phyloP scores from a whole-genome alignment of 495 filamentous ascomycete species.

The Elasticomyces elasticus region DNA sequence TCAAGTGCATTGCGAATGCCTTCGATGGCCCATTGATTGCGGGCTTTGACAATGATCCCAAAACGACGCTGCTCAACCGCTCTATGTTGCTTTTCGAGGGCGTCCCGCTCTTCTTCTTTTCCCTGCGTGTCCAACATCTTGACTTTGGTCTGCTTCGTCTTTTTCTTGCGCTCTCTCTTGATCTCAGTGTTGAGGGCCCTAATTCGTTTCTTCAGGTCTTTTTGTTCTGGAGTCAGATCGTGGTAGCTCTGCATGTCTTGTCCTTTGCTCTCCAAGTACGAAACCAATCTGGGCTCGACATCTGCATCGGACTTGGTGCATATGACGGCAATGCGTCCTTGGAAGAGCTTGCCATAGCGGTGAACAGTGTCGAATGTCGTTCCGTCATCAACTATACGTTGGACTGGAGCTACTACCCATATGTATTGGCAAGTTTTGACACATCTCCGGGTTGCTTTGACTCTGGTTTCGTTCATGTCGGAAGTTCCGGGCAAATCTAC shows the following conservation, averaged over 20 bases:
- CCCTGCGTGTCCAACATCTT: not conserved
- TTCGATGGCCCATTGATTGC: conserved; percentile 2
- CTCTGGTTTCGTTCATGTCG: conserved; percentile 11
- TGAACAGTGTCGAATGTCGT: not conserved
- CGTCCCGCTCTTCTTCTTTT: not conserved
- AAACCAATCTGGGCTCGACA: not conserved
- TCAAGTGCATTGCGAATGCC: not conserved
- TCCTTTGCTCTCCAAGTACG: not conserved
- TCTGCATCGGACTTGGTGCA: conserved; percentile 8
- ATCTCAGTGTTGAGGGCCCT: not conserved
- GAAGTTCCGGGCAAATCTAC: conserved; percentile 11
- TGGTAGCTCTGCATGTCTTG: not conserved
- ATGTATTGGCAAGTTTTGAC: conserved; percentile 12
- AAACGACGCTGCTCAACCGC: not conserved
- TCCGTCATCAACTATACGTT: not conserved
- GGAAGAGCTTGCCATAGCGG: conserved; percentile 3
- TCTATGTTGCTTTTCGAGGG: not conserved
- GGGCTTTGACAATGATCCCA: conserved; percentile 5
- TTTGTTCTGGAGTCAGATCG: not conserved
- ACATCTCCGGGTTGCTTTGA: not conserved
- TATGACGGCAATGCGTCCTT: conserved; percentile 4
- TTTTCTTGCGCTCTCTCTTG: not conserved
- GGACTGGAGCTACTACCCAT: conserved; percentile 7
- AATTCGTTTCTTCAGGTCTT: not conserved
- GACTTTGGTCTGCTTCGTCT: not conserved